phyloP scores from a whole-genome alignment of 192 early-diverging fungal genomes.

The Obelidium mucronatum region DNA sequence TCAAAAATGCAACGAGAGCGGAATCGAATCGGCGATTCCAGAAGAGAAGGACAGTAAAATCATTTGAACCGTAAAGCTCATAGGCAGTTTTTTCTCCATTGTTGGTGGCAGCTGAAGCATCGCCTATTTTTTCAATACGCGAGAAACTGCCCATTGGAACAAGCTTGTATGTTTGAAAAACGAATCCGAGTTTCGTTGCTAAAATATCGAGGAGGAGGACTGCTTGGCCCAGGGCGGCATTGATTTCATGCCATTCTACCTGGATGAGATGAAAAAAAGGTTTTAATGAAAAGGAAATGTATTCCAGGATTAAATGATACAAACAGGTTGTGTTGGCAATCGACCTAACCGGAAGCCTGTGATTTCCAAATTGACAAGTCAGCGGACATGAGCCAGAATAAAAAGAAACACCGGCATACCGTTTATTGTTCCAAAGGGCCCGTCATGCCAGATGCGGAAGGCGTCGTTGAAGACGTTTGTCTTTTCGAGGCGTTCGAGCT shows the following conservation, averaged over 20 bases:
- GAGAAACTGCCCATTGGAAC: conserved; percentile 94
- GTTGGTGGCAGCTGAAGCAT: conserved; percentile 71
- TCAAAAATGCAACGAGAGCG: conserved; percentile 88
- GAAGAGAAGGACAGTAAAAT: conserved; percentile 82
- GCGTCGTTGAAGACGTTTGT: conserved; percentile 97
- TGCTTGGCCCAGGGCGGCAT: conserved; percentile 94
- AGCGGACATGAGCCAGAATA: too few relatives aligned
- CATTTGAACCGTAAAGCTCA: conserved; percentile 90
- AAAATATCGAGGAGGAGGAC: conserved; percentile 86
- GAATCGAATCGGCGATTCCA: conserved; percentile 86
- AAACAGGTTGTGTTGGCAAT: conserved; percentile 72
- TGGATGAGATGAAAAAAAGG: conserved; percentile 29
- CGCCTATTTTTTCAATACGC: conserved; percentile 83
- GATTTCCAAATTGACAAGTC: too few relatives aligned
- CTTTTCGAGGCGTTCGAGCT: conserved; percentile 84
- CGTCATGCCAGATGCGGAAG: conserved; percentile 86
- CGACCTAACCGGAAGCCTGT: conserved; percentile 81
- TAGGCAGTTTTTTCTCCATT: conserved; percentile 68
- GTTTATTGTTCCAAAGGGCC: conserved; percentile 92
- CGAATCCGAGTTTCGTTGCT: conserved; percentile 82
- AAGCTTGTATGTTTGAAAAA: conserved; percentile 83
- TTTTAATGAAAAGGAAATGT: not conserved
- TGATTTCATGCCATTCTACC: conserved; percentile 96
- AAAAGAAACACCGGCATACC: conserved; percentile 34
- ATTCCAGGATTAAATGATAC: not conserved